Conservation (phyloP, 148 eudicot species). For the Spergularia bocconei region DNA sequence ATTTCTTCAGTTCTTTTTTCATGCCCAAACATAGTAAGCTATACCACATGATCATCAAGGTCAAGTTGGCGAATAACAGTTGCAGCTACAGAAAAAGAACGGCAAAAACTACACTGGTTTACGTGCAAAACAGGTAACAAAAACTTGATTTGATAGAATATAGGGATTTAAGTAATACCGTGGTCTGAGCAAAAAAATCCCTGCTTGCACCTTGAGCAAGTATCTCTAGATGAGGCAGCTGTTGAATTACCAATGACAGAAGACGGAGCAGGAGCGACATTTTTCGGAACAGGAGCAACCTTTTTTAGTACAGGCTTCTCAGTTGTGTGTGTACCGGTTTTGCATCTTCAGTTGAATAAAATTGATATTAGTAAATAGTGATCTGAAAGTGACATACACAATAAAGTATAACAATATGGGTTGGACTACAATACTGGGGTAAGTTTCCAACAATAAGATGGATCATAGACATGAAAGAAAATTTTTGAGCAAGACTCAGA, state of each 20-base stretch:
- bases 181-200: constrained; percentile 96
- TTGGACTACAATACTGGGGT: background rate
- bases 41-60: background rate
- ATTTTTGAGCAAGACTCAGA: background rate
- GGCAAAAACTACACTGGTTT: background rate
- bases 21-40: background rate
- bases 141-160: background rate
- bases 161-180: constrained; percentile 41
- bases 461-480: background rate
- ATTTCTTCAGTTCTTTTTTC: background rate
- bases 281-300: constrained; percentile 38
- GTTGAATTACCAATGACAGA: constrained; percentile 29
- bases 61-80: background rate
- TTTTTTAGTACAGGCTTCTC: constrained; percentile 75
- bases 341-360: constrained; percentile 49
- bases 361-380: constrained; percentile 3
- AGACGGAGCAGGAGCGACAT: constrained; percentile 29
- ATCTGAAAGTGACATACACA: background rate
- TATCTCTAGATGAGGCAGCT: constrained; percentile 46
- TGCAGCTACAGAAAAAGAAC: background rate
- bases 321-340: constrained; percentile 83
- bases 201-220: constrained; percentile 85
- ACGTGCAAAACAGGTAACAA: background rate
- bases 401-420: too few species aligned
- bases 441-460: background rate